Base-by-base conservation (phyloP, 495 filamentous ascomycete species). In the Symbiotaphrina buchneri region DNA sequence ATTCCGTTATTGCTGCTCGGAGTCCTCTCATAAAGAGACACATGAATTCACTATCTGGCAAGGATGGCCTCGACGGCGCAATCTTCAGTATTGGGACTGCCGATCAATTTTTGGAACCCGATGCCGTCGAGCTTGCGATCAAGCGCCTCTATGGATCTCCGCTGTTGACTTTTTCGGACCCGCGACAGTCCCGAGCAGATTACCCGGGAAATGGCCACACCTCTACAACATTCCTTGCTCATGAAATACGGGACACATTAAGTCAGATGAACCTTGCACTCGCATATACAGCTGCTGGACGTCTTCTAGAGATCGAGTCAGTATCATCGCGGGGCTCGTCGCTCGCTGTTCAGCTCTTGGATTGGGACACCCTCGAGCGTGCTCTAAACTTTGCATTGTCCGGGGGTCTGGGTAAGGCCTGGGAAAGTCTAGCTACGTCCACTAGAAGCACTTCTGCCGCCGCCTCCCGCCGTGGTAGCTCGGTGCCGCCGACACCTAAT, bases 301-400 rank as follows among this genome's bases (percentile, higher is more conserved):
- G 54, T 21, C 44, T 65, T 16, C 44, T 72, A 11, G 40, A 47
- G 30, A 52, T 68, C 24, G 43, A 38, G 5, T 42, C 46, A 27
- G 52, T 69, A 2, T 40, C 56, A 15, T 31, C 45, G 10, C 44
- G 53, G 6, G 63, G 59, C 10, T 30, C 64, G 10, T 48, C 59
- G 10, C 46, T 61, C 33, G 63, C 61, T 7, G 39, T 38, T 25
- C 44, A 47, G 14, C 47, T 60, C 13, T 36, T 73, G 17, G 45
- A 35, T 32, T 71, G 65, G 65, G 48, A 53, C 5, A 71, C 62
- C 3, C 32, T 70, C 7, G 65, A 68, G 34, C 41, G 48, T 10
- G 59, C 54, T 19, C 40, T 63, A 14, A 48, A 46, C 24, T 57
- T 56, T 28, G 43, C 42, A 5, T 37, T 55, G 10, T 44, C 50